phyloP scores from a whole-genome alignment of 83 land plant genomes.

The Picea mariana region DNA sequence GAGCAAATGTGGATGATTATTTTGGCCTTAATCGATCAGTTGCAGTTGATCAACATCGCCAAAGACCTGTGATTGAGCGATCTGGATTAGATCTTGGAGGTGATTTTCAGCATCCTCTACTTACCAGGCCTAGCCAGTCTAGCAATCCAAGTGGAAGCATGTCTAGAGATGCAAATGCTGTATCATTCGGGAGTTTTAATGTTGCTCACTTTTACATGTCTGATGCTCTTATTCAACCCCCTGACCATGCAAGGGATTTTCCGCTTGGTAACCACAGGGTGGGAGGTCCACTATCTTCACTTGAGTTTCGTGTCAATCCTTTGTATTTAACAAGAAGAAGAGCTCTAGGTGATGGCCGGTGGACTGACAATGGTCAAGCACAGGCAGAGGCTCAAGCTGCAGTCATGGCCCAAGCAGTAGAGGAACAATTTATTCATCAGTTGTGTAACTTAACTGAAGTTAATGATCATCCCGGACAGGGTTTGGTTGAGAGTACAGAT shows the following conservation, averaged over 20 bases:
- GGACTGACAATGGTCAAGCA: conserved; percentile 56
- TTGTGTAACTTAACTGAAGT: conserved; percentile 28
- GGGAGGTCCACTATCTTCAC: conserved; percentile 35
- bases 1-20: conserved; percentile 31
- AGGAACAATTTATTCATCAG: conserved; percentile 35
- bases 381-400: conserved; percentile 53
- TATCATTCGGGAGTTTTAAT: conserved; percentile 28
- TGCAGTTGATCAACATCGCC: conserved; percentile 27
- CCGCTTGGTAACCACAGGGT: conserved; percentile 36
- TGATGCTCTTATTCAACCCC: conserved; percentile 20
- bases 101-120: conserved; percentile 47
- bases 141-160: conserved; percentile 15
- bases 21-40: conserved; percentile 39
- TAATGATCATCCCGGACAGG: no score
- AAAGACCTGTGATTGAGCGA: conserved; percentile 29
- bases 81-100: conserved; percentile 36
- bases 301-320: conserved; percentile 45
- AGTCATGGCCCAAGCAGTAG: conserved; percentile 44
- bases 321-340: conserved; percentile 39
- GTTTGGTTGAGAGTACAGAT: no score
- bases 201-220: conserved; percentile 48
- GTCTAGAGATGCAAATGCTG: conserved; percentile 7
- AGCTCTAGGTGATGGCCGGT: conserved; percentile 44
- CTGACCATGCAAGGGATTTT: conserved; percentile 31
- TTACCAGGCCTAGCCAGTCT: conserved; percentile 27